Base-by-base conservation (phyloP, 345 rosid genomes). In the Salix dunnii region DNA sequence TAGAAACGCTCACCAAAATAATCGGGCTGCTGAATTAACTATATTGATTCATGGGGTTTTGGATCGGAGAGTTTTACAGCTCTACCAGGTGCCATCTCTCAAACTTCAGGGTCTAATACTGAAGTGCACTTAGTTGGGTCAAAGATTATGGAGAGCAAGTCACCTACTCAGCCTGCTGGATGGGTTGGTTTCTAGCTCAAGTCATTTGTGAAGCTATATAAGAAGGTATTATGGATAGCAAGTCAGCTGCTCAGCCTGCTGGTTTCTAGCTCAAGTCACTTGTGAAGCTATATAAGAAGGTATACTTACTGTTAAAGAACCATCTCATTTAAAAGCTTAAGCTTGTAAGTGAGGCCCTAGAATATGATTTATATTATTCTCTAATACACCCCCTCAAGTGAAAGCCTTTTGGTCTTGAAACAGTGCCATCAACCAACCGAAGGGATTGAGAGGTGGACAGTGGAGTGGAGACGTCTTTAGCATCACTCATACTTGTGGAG, bases 111-210 rank as follows among this genome's bases (percentile, higher is more conserved):
- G 76, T 70, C 87, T 13, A 55, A 66, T 14, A 77, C 80, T 75
- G 91, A 89, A 77, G 95, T 67, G 84, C 82, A 82, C 61, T 66
- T 70, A 55, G 86, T 84, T 4, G 88, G 80, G 76, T 70, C 89
- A 35, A 93, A 84, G 74, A 73, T 68, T 60, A 77, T 71, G 75
- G 93, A 88, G 67, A 84, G 80, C 76, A 87, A 82, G 82, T 68
- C 92, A 66, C 67, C 90, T 71, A 74, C 84, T 78, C 97, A 90
- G 74, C 99, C 99, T 64, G 90, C 97, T 48, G 99, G 99, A 74
- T 94, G 98, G 98, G 95, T 97, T 80, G 99, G 97, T 81, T 96
- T 96, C 85, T 96, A 87, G 85, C 74, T 48, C 49, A 38, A 53
- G 21, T 31, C 38, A 3, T n/a, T 27, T 28, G 55, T 0, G 67